Percentiles rank a stretch among this genome's conserved stretches.
These are phyloP conservation scores for Rhizopogon vinicolor DNA, from an alignment of 768 basidiomycete species.

Conservation along the genomic window DNA sequence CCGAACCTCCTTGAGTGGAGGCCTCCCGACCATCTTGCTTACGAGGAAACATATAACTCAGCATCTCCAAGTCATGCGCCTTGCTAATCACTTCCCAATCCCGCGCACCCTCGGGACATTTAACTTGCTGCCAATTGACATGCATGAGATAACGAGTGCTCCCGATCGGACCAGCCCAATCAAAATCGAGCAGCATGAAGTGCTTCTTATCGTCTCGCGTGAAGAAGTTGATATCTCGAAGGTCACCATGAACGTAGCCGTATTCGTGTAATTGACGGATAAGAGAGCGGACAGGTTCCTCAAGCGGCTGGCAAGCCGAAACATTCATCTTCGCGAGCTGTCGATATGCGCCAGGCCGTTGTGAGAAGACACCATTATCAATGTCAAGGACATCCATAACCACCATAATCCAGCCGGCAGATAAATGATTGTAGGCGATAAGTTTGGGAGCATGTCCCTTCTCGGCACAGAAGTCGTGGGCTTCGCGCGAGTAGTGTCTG, in stretches of 20 bases:
- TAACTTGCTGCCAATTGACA: not conserved
- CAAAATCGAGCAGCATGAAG: constrained; percentile 9
- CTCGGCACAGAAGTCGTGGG: not conserved
- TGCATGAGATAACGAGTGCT: not conserved
- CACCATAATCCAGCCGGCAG: constrained; percentile 4
- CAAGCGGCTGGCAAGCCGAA: too few species aligned
- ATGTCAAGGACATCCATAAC: constrained; percentile 4
- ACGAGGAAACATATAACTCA: too few species aligned
- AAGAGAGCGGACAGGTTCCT: not conserved
- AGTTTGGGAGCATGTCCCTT: constrained; percentile 1
- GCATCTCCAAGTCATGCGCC: too few species aligned
- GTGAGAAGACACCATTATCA: too few species aligned
- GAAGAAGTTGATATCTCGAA: not conserved
- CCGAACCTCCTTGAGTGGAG: too few species aligned
- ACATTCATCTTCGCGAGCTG: too few species aligned
- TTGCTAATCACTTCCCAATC: too few species aligned
- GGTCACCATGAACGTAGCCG: not conserved
- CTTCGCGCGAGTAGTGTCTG: not conserved
- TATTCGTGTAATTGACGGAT: not conserved
- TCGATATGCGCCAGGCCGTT: too few species aligned
- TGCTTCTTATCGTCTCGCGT: not conserved
- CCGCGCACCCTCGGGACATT: too few species aligned
- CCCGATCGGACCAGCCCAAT: not conserved
- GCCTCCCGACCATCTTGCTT: too few species aligned
- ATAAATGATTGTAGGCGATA: not conserved